Evolutionary conservation across 495 filamentous ascomycete genomes (phyloP).

Genomic region (Pseudevernia furfuracea): DNA sequence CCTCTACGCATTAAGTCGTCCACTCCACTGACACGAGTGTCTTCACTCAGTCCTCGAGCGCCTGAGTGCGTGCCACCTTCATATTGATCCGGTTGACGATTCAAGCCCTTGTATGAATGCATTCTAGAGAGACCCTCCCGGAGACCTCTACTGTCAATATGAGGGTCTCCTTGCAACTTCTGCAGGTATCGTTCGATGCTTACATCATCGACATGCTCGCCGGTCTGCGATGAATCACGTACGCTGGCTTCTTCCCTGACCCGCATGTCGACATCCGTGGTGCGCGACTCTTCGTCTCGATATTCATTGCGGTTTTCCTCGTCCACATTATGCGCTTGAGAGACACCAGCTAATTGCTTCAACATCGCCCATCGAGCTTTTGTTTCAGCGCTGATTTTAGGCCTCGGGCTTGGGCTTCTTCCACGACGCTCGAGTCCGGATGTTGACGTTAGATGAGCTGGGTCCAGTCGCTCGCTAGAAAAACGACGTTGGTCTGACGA

Average conservation of each 20-base stretch:
- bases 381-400: constrained; percentile 14
- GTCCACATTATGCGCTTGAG: neutral
- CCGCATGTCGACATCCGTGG: neutral
- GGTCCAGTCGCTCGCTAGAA: neutral
- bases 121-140: constrained; percentile 13
- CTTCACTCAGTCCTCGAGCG: neutral
- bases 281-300: constrained; percentile 1
- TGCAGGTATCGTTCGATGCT: constrained; percentile 16
- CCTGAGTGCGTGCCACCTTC: neutral
- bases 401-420: constrained; percentile 9
- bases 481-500: neutral
- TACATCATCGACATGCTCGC: neutral
- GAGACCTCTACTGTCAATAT: constrained; percentile 9
- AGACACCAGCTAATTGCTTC: constrained; percentile 10
- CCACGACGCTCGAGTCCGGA: neutral
- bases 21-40: neutral
- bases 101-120: constrained; percentile 4
- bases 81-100: neutral
- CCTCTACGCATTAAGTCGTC: neutral
- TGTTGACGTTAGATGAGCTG: neutral
- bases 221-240: neutral
- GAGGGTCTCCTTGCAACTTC: constrained; percentile 9
- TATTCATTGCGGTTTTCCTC: constrained; percentile 2
- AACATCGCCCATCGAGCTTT: constrained; percentile 20
- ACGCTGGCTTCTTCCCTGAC: neutral